Evolutionary conservation across 768 basidiomycete species (phyloP).

Genomic region (Austroboletus eburneus): DNA sequence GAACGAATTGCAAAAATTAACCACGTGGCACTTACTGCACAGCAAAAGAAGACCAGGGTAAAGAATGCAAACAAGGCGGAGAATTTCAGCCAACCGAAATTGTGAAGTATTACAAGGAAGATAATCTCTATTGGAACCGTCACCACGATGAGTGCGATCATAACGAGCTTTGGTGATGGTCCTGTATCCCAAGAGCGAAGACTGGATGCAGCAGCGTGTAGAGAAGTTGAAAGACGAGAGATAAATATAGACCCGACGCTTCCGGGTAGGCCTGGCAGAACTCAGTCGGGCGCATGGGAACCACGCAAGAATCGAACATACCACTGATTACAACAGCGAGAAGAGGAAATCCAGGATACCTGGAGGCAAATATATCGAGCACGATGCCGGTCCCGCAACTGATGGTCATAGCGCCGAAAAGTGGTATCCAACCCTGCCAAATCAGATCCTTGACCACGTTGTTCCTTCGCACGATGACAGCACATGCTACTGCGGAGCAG

Average conservation of each 20-base stretch:
- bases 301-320: slow-evolving; percentile 26
- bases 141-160: slow-evolving; percentile 65
- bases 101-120: slow-evolving; percentile 63
- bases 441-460: slow-evolving; percentile 66
- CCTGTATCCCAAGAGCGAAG: slow-evolving; percentile 7
- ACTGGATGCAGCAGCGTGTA: slow-evolving; percentile 49
- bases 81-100: slow-evolving; percentile 75
- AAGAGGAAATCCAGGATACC: slow-evolving; percentile 84
- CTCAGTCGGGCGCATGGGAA: background rate
- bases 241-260: slow-evolving; percentile 88
- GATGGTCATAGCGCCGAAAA: slow-evolving; percentile 88
- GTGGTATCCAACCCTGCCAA: slow-evolving; percentile 82
- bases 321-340: slow-evolving; percentile 87
- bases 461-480: slow-evolving; percentile 60
- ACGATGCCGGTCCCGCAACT: slow-evolving; percentile 88
- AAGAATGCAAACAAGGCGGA: slow-evolving; percentile 65
- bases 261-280: slow-evolving; percentile 67
- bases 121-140: slow-evolving; percentile 77
- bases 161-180: slow-evolving; percentile 50
- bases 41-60: slow-evolving; percentile 67
- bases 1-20: background rate
- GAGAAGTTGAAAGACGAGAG: slow-evolving; percentile 83
- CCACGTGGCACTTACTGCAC: slow-evolving; percentile 55
- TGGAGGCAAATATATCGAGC: slow-evolving; percentile 82
- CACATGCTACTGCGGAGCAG: slow-evolving; percentile 47